Conservation (phyloP, 2,329 filamentous ascomycete species). For the Fusarium sp. region DNA sequence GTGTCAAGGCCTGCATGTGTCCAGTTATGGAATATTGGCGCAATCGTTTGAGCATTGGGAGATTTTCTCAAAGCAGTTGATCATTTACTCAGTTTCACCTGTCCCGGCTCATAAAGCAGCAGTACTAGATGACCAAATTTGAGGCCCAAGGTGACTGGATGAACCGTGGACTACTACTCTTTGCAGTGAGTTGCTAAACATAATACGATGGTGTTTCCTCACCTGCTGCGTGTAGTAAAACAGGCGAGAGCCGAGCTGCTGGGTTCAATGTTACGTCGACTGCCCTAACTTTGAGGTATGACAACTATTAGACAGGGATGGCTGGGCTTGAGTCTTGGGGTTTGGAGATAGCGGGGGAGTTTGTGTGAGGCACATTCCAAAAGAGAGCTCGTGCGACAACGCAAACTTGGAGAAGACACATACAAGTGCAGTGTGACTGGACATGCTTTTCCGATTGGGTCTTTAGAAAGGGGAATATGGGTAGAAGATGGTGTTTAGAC, state of each 20-base stretch:
- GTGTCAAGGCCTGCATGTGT: background rate
- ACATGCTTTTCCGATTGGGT: background rate
- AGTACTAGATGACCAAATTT: background rate
- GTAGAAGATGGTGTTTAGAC: background rate
- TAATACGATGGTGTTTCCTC: background rate
- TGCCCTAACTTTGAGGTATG: background rate
- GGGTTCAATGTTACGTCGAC: constrained; percentile 3
- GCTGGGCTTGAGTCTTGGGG: background rate
- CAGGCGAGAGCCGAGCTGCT: constrained; percentile 6
- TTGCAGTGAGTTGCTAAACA: background rate
- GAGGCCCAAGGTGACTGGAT: background rate
- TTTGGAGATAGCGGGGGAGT: constrained; percentile 6
- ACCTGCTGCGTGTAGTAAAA: constrained; percentile 3
- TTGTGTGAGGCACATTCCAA: background rate
- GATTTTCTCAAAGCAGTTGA: background rate
- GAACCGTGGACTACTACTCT: background rate
- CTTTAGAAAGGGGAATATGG: background rate
- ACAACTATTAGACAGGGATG: background rate
- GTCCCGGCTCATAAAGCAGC: background rate
- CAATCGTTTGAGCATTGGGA: background rate
- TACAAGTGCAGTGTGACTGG: background rate
- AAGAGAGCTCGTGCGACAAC: background rate
- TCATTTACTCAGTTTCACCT: background rate
- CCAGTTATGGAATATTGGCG: background rate
- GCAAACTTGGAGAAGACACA: constrained; percentile 3